Base-by-base conservation (phyloP, 2,329 filamentous ascomycete genomes). In the Colletotrichum sojae region DNA sequence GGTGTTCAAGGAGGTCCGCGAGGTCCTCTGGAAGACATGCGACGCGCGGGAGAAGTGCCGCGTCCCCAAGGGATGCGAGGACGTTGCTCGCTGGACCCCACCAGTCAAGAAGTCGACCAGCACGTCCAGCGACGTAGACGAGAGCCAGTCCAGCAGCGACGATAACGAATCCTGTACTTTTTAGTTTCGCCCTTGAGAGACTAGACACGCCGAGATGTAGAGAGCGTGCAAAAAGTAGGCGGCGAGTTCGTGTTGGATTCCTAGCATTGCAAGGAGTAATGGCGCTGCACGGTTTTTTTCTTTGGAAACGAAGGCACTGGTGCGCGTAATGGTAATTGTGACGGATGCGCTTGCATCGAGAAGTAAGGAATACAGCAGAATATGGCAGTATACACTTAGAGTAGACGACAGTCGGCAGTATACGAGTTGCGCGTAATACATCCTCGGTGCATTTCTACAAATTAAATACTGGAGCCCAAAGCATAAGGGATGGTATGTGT, bases 11-110 rank as follows among this genome's bases (percentile, higher is more conserved):
- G 95, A 97, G 81, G 83, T 98, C 0, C 87, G 90, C 36, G 91
- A 95, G 75, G 91, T 97, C 15, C 79, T 98, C 13, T 98, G 95
- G 95, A 90, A 90, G 79, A 97, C 94, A 1, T 83, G 90, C 82
- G 43, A 89, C 54, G 83, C 73, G 31, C 79, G 89, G 60, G 83
- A 83, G 12, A 63, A 80, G 22, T 95, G 92, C 75, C 85, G 89
- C 27, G 83, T 89, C 10, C 93, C 94, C 0, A 83, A 79, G 54
- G 90, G 90, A 0, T 94, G 92, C 73, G 88, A 89, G 72, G 80
- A 82, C 6, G 80, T 88, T 3, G 72, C 75, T 9, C 71, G 74
- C 16, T 87, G 84, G 85, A 71, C 73, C 48, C 76, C 70, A 25
- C 76, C 76, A 1, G 53, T 9, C 15, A 10, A 36, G 1, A 61